phyloP scores from a whole-genome alignment of 2,329 filamentous ascomycete genomes.

The Corynespora cassiicola region DNA sequence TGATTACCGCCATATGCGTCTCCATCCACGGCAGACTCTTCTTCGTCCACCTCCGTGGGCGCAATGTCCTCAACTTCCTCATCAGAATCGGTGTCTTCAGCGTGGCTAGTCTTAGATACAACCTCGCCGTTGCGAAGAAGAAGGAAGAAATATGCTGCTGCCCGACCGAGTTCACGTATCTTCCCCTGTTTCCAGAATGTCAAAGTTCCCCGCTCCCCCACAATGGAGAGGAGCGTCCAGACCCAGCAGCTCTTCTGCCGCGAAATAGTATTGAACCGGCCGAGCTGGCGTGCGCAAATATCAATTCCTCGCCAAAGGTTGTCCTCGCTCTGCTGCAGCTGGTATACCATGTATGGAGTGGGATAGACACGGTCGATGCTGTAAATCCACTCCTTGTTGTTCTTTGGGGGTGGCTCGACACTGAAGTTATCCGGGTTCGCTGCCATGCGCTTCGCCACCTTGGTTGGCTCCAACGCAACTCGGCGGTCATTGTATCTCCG shows the following conservation, averaged over 20 bases:
- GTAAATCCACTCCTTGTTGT: slow-evolving; percentile 43
- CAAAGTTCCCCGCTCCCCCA: slow-evolving; percentile 77
- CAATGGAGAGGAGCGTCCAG: slow-evolving; percentile 79
- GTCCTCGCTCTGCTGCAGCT: slow-evolving; percentile 67
- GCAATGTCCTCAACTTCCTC: slow-evolving; percentile 2
- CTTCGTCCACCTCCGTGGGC: slow-evolving; percentile 1
- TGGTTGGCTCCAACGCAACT: slow-evolving; percentile 62
- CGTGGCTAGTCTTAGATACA: too few species aligned
- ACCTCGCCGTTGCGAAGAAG: slow-evolving; percentile 15
- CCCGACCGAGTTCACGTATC: slow-evolving; percentile 80
- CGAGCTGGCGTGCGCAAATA: slow-evolving; percentile 67
- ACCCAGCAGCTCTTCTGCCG: slow-evolving; percentile 80
- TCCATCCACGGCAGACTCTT: slow-evolving; percentile 5
- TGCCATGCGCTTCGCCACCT: slow-evolving; percentile 47
- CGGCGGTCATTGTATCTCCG: slow-evolving; percentile 72
- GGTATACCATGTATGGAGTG: slow-evolving; percentile 56
- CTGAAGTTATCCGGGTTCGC: slow-evolving; percentile 8
- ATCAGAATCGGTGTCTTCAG: not conserved
- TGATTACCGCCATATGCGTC: too few species aligned
- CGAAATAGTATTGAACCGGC: slow-evolving; percentile 64
- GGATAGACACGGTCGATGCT: slow-evolving; percentile 46
- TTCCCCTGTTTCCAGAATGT: slow-evolving; percentile 76
- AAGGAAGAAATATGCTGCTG: slow-evolving; percentile 68
- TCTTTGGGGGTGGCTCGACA: slow-evolving; percentile 33
- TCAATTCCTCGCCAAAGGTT: slow-evolving; percentile 71